Evolutionary conservation across 257 asterid species (phyloP), one percentile per base, ranked within the genome.

Genomic region (Craterostigma plantagineum): DNA sequence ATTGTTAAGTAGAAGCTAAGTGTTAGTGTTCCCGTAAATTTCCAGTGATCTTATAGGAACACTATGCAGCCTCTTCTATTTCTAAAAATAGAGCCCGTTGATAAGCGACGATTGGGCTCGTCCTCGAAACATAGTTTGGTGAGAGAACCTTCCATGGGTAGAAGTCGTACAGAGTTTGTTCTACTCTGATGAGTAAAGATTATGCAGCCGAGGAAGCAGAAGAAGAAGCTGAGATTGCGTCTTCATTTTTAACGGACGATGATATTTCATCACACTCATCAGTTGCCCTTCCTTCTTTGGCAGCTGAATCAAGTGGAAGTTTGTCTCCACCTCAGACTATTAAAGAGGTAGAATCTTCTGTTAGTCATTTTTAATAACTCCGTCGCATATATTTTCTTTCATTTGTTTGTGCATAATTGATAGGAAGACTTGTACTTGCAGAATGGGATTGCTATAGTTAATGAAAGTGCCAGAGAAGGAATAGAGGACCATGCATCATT

Each of bases 1-100:
- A 46, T 68, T 45, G 51, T 69, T 58, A 65, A 54, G 47, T 71
- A 71, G 38, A 49, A 54, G 50, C 33, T 75, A 55, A 54, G 57
- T 36, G 30, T 75, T 42, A 69, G 50, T 55, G 52, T 51, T 43
- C 71, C 92, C n/a, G 49, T 78, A 37, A 71, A 68, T 59, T 84
- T 92, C 56, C 79, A 70, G 45, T 34, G 95, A 50, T 60, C 79
- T 14, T 84, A 79, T 41, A 61, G 91, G 59, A 79, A 84, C 59
- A 63, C 96, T 4, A 61, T 58, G 27, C 90, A 74, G 10, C 80
- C 93, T 0, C 63, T 79, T 57, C 77, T 84, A 17, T 64, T 60
- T 60, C 68, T 84, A 27, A 59, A 50, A 55, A 64, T 84, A 51
- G 72, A 79, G 65, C 64, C 72, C 3, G 52, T 58, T 52, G 73